These are phyloP conservation scores for Vanrija sp. DNA, from an alignment of 1,284 basidiomycete species.

Conservation along the genomic window DNA sequence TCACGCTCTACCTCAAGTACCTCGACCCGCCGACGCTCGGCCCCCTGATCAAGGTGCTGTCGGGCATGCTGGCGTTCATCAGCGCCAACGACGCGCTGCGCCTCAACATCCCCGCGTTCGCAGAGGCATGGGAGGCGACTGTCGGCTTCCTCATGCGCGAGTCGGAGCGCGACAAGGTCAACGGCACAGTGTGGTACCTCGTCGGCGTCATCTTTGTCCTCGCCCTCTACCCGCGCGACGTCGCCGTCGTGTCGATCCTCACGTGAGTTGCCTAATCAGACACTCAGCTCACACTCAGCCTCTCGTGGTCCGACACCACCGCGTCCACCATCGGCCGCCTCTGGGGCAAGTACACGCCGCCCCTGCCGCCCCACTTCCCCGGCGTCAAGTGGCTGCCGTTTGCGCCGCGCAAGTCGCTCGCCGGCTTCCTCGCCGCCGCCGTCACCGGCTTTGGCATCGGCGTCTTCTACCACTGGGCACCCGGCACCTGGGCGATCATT, in stretches of 20 bases:
- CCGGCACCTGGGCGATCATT: slow-evolving; percentile 52
- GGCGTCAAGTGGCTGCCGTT: slow-evolving; percentile 38
- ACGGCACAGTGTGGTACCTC: slow-evolving; percentile 95
- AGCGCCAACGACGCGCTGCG: slow-evolving; percentile 74
- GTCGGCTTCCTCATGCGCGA: slow-evolving; percentile 92
- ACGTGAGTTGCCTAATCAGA: slow-evolving; percentile 58
- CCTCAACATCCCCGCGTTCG: slow-evolving; percentile 66
- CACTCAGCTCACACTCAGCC: slow-evolving; percentile 51
- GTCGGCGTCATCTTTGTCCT: slow-evolving; percentile 83
- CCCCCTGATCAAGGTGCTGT: slow-evolving; percentile 63
- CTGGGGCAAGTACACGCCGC: slow-evolving; percentile 71
- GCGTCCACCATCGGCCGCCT: slow-evolving; percentile 89
- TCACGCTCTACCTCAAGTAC: slow-evolving; percentile 68
- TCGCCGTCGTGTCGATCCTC: slow-evolving; percentile 81
- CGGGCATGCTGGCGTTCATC: slow-evolving; percentile 65
- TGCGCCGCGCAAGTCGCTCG: slow-evolving; percentile 56
- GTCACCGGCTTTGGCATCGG: slow-evolving; percentile 71
- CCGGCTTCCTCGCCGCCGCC: slow-evolving; percentile 82
- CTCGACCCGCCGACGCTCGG: slow-evolving; percentile 47
- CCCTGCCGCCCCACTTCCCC: slow-evolving; percentile 60
- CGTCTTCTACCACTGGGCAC: slow-evolving; percentile 66
- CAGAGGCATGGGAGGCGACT: slow-evolving; percentile 66
- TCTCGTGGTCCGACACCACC: slow-evolving; percentile 95
- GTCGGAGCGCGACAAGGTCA: slow-evolving; percentile 75
- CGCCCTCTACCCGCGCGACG: slow-evolving; percentile 73